Evolutionary conservation across 1,139 yeast genomes (phyloP).

Genomic region (Yueomyces sp.): DNA sequence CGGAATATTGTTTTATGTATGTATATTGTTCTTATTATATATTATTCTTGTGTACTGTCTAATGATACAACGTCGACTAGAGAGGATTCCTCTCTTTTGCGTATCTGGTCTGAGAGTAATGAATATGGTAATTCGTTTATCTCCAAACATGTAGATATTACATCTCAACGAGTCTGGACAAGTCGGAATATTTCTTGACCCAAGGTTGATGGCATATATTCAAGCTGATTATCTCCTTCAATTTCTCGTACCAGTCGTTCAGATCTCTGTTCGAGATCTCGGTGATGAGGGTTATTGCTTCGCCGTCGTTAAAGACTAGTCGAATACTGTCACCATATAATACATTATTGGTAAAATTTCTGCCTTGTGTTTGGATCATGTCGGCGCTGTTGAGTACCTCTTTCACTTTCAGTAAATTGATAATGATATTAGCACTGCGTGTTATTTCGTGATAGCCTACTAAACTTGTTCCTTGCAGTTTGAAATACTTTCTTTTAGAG

Average conservation of each 20-base stretch:
- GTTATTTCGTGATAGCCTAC: slow-evolving; percentile 54
- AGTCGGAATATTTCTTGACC: slow-evolving; percentile 32
- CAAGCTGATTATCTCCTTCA: slow-evolving; percentile 41
- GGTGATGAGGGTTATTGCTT: slow-evolving; percentile 56
- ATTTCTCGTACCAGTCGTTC: slow-evolving; percentile 38
- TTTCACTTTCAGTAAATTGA: slow-evolving; percentile 49
- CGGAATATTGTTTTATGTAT: too few species aligned
- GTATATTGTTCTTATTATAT: too few species aligned
- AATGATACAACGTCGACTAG: too few species aligned
- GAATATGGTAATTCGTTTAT: too few species aligned
- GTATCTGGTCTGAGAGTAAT: too few species aligned
- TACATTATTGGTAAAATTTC: slow-evolving; percentile 53
- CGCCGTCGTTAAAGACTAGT: slow-evolving; percentile 53
- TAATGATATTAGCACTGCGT: slow-evolving; percentile 51
- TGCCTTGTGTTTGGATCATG: slow-evolving; percentile 5
- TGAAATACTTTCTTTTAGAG: slow-evolving; percentile 53
- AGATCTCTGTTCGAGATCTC: slow-evolving; percentile 37
- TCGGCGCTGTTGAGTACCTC: slow-evolving; percentile 20
- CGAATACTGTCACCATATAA: slow-evolving; percentile 53
- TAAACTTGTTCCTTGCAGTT: slow-evolving; percentile 45
- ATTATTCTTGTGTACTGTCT: too few species aligned
- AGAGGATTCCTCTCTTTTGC: too few species aligned
- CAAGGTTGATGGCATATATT: slow-evolving; percentile 54
- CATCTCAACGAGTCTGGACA: not conserved
- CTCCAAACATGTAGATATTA: too few species aligned